phyloP scores from a whole-genome alignment of 768 basidiomycete genomes.

The Sporobolomyces phaffii region DNA sequence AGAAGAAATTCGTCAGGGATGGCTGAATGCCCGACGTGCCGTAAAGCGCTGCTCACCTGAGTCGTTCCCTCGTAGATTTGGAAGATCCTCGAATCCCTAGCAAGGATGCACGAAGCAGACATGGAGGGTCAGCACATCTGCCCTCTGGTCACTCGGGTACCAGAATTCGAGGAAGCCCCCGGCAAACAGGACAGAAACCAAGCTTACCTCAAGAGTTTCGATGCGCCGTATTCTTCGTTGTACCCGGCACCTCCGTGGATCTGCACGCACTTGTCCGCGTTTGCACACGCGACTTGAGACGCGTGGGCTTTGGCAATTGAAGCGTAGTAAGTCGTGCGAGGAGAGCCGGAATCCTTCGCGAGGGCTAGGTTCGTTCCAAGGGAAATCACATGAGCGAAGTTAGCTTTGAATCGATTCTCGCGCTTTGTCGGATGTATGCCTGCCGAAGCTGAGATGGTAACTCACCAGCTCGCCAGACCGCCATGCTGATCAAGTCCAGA shows the following conservation, averaged over 20 bases:
- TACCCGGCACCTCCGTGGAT: slow-evolving; percentile 9
- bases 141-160: too few relatives aligned
- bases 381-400: too few relatives aligned
- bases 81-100: slow-evolving; percentile 20
- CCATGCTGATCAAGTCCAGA: not conserved
- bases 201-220: slow-evolving; percentile 6
- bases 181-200: too few relatives aligned
- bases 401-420: too few relatives aligned
- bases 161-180: too few relatives aligned
- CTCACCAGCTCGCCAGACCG: slow-evolving; percentile 6
- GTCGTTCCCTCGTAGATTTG: slow-evolving; percentile 16
- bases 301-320: slow-evolving; percentile 49
- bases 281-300: slow-evolving; percentile 46
- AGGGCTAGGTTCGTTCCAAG: too few relatives aligned
- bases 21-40: too few relatives aligned
- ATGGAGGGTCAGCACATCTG: too few relatives aligned
- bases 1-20: too few relatives aligned
- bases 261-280: slow-evolving; percentile 48
- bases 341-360: slow-evolving; percentile 46
- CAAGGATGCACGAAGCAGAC: too few relatives aligned
- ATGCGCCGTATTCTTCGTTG: slow-evolving; percentile 7
- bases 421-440: too few relatives aligned
- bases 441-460: too few relatives aligned
- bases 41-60: not conserved
- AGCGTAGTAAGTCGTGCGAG: slow-evolving; percentile 48